Evolutionary conservation across 257 asterid genomes (phyloP), one percentile per base, ranked within the genome.

Genomic region (Voacanga thouarsii): DNA sequence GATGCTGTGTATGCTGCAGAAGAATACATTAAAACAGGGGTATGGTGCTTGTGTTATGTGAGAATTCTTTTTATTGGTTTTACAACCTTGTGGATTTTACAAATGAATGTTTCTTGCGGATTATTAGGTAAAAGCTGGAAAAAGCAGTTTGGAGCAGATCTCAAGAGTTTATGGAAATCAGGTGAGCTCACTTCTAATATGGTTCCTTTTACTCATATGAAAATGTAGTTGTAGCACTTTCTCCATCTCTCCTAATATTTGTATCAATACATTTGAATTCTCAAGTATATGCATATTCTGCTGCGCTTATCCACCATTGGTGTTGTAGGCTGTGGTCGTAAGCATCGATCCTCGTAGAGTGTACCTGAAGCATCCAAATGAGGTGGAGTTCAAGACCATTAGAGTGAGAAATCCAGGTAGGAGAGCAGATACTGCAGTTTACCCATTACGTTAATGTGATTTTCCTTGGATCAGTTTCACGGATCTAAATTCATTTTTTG

Each of bases 1-100:
- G 98, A 95, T 86, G 99, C 99, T 65, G 99, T 95, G 74, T 93
- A 91, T 85, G 97, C 99, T 69, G 96, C 98, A 44, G 99, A 95
- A 80, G 97, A 95, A 83, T 90, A 85, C 83, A 77, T 93, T 60
- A 91, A 84, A 85, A 89, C 93, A n/a, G 90, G 93, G 75, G 99
- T 93, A 89, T 80, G 86, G 19, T 43, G 4, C 45, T 70, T 67
- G 57, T 43, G 23, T 33, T 7, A 43, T 50, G 12, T 53, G 44
- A 21, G 45, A 30, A 26, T 61, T 69, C 37, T 77, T 47, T 53
- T 30, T 50, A 37, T 74, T 26, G 30, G 15, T 67, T 66, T 56
- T 12, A 44, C 79, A 39, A 28, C 44, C 77, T 12, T 45, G 3
- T 57, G 43, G 43, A 55, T 74, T 28, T 65, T 82, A 57, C 77